Percentiles rank a stretch among this genome's conserved stretches.
Conservation (phyloP, 805 yeast genomes). For the Yarrowia sp. region DNA sequence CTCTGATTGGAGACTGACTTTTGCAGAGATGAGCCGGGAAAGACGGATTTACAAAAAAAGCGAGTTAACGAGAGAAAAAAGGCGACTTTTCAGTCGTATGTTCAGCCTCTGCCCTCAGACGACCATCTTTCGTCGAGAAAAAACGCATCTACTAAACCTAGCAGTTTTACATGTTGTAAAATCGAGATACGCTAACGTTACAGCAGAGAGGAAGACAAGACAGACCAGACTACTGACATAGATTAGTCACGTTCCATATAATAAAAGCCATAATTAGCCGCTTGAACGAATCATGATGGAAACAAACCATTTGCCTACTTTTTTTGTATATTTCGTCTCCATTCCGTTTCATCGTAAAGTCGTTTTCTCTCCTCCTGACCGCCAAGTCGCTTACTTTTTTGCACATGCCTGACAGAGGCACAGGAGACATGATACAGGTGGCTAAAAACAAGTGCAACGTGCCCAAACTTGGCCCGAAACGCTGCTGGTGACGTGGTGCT, state of each 20-base stretch:
- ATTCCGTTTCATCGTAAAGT: background rate
- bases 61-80: too few relatives aligned
- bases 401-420: background rate
- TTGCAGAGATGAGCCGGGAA: background rate
- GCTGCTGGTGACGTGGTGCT: background rate
- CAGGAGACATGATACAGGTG: background rate
- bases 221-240: too few relatives aligned
- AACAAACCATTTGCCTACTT: too few relatives aligned
- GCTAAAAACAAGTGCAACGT: background rate
- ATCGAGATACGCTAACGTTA: background rate
- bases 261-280: background rate
- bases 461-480: too few relatives aligned
- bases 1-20: background rate
- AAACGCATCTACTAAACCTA: background rate
- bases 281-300: background rate
- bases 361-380: too few relatives aligned
- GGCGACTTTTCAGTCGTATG: too few relatives aligned
- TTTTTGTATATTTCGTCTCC: too few relatives aligned
- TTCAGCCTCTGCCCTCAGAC: background rate
- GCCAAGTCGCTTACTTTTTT: constrained; percentile 8
- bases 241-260: too few relatives aligned
- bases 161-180: too few relatives aligned
- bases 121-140: background rate
- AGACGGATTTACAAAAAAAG: too few relatives aligned
- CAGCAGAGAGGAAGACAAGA: too few relatives aligned